Evolutionary conservation across 1,139 yeast species (phyloP), one percentile per base, ranked within the genome.

Genomic region (Suzukiozyma palmioleophila): DNA sequence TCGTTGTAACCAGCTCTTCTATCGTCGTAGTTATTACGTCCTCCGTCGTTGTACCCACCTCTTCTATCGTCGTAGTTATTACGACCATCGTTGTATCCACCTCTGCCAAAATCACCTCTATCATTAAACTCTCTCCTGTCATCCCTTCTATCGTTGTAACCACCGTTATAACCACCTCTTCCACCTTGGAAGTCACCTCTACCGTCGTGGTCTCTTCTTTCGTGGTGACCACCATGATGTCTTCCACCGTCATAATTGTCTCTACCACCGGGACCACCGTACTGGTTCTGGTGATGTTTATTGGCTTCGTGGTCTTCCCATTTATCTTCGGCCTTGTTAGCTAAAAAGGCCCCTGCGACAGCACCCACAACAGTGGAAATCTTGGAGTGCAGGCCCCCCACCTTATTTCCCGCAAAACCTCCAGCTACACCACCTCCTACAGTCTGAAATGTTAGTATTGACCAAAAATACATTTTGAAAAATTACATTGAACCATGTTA

Each of bases 371-470:
- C 60, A 37, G 75, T 71, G 40, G 81, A 80, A 30, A 79, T 51
- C 14, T 69, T 72, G 14, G 76, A 65, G 60, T 78, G 83, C 14
- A 40, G 34, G 33, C 66, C 64, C 15, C 73, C 63, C 15, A 69
- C 38, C 48, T 69, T 62, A 38, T 62, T 52, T 41, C 79, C 78
- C 50, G 76, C 76, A 46, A 58, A 64, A 18, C 78, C 81, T 54
- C 84, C 84, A 36, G 78, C 79, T 37, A 74, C 73, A 46, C 81
- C 84, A 48, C 86, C 86, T 12, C 71, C 69, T 30, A 79, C 57
- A 12, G 79, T 68, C 36, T 33, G 26, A 12, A 14, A 10, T 22
- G 35, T 32, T 32, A 32, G 35, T 32, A 32, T 7, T n/a, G n/a
- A n/a, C n/a, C n/a, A n/a, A n/a, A n/a, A n/a, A n/a, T n/a, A n/a